Percentiles rank a stretch among this genome's conserved stretches.
These are phyloP conservation scores for Plasmodium blacklocki DNA, from an alignment of 169 alveolate species.

Conservation along the genomic window DNA sequence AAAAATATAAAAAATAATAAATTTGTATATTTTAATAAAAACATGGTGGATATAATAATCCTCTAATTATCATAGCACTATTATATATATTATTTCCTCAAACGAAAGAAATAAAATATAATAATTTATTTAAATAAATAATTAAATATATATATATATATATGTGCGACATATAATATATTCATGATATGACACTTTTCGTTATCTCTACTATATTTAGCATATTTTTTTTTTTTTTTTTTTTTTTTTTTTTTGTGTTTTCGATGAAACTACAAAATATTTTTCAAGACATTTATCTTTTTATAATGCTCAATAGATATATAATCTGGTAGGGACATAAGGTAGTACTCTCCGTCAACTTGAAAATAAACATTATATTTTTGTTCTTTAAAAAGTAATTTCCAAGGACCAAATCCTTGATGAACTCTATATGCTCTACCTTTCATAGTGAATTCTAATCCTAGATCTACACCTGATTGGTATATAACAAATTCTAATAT, in stretches of 20 bases:
- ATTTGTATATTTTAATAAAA: too few species aligned
- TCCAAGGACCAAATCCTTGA: conserved; percentile 90
- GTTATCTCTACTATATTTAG: neutral
- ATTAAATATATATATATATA: too few species aligned
- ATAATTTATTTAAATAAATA: too few species aligned
- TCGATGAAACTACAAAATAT: conserved; percentile 4
- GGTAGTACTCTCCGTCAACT: conserved; percentile 86
- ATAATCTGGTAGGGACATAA: conserved; percentile 40
- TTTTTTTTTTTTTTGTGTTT: too few species aligned
- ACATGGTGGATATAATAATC: too few species aligned
- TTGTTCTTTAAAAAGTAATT: conserved; percentile 81
- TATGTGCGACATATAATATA: too few species aligned
- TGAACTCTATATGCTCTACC: conserved; percentile 85
- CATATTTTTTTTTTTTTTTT: neutral
- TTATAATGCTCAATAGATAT: conserved; percentile 45
- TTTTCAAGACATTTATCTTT: conserved; percentile 61
- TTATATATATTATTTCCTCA: too few species aligned
- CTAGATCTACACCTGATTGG: conserved; percentile 76
- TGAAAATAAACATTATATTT: conserved; percentile 81
- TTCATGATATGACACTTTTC: too few species aligned
- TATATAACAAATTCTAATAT: conserved; percentile 77
- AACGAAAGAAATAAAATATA: too few species aligned
- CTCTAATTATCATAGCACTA: too few species aligned
- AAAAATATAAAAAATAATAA: too few species aligned
- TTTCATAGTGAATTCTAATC: conserved; percentile 65